A percentile compares a stretch with the other conserved stretches of the same genome.
These are phyloP conservation scores for Eucalyptus cloeziana DNA, from an alignment of 345 rosid species.

Conservation along the genomic window DNA sequence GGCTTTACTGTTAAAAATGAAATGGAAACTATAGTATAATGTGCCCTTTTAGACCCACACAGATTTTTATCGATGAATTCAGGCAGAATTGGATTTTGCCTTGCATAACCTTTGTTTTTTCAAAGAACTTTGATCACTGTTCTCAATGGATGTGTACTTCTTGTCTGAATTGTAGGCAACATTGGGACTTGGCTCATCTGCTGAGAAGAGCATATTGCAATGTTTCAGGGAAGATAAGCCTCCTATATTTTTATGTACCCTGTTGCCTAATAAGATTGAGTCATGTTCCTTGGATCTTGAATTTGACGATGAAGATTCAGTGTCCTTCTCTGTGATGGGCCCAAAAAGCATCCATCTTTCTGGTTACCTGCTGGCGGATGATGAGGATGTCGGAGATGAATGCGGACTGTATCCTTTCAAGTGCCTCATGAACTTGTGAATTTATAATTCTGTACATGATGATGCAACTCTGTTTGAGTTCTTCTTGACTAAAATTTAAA, in stretches of 20 bases:
- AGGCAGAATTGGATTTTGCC: background rate
- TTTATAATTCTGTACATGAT: background rate
- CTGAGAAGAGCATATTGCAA: conserved; percentile 60
- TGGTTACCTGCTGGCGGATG: conserved; percentile 58
- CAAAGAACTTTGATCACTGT: background rate
- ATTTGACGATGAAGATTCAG: conserved; percentile 50
- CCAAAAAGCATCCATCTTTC: conserved; percentile 71
- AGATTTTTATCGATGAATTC: background rate
- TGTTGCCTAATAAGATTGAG: conserved; percentile 59
- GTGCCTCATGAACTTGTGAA: background rate
- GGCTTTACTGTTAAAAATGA: background rate
- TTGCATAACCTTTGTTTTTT: background rate
- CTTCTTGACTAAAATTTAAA: conserved; percentile 4
- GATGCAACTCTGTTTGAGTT: background rate
- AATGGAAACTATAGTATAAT: background rate
- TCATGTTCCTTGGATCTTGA: conserved; percentile 72
- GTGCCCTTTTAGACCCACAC: background rate
- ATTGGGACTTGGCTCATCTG: conserved; percentile 58
- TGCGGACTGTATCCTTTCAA: conserved; percentile 66
- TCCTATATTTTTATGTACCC: conserved; percentile 65
- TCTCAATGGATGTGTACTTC: background rate
- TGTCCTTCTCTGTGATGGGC: conserved; percentile 71
- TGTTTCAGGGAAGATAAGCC: conserved; percentile 51
- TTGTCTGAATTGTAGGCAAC: conserved; percentile 53
- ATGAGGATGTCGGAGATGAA: conserved; percentile 39